Evolutionary conservation across 192 early-diverging fungal genomes (phyloP).

Genomic region (Coemansia sp.): DNA sequence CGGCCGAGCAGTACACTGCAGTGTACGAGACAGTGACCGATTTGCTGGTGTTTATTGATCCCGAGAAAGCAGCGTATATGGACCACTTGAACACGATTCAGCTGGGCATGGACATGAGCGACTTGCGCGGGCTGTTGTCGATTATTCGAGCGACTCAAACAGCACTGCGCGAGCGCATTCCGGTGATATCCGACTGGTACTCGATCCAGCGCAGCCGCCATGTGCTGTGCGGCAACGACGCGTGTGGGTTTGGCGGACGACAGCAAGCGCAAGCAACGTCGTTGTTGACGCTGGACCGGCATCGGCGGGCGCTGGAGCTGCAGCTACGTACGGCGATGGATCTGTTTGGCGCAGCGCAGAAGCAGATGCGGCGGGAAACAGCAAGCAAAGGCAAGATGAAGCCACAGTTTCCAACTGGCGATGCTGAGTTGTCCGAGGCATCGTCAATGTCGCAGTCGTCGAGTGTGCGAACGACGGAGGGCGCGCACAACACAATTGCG

Average conservation of each 20-base stretch:
- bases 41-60: conserved; percentile 81
- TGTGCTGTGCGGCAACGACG: conserved; percentile 16
- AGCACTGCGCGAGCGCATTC: conserved; percentile 48
- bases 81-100: conserved; percentile 74
- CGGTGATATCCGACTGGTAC: conserved; percentile 52
- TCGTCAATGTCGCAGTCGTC: conserved; percentile 19
- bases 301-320: conserved; percentile 47
- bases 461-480: conserved; percentile 31
- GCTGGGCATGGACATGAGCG: conserved; percentile 76
- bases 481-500: conserved; percentile 58
- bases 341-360: conserved; percentile 51
- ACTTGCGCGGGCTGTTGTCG: conserved; percentile 57
- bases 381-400: background rate
- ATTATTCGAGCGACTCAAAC: conserved; percentile 48
- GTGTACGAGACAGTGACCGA: conserved; percentile 75
- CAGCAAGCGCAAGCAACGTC: conserved; percentile 31
- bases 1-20: conserved; percentile 72
- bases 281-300: conserved; percentile 43
- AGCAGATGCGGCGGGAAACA: conserved; percentile 36
- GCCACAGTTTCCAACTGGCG: background rate
- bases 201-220: conserved; percentile 41
- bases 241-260: conserved; percentile 5
- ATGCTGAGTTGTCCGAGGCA: conserved; percentile 7
- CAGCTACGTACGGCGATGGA: conserved; percentile 55
- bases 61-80: conserved; percentile 68